Conservation (phyloP, 2,329 filamentous ascomycete species). For the Hypoxylon sp. region DNA sequence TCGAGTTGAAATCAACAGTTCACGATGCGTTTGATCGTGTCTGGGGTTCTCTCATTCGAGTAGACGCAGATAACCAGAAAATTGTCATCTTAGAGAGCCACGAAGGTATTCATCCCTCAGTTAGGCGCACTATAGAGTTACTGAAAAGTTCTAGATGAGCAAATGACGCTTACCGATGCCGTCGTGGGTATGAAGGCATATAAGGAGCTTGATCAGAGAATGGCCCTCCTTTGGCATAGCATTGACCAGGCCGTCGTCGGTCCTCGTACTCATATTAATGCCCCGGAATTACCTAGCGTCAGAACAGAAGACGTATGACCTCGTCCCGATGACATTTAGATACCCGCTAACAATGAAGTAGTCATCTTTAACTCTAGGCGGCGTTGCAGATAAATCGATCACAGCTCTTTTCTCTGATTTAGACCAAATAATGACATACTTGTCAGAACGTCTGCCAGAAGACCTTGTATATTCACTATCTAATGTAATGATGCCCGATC, state of each 20-base stretch:
- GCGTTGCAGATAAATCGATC: constrained; percentile 59
- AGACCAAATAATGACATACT: constrained; percentile 62
- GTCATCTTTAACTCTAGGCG: constrained; percentile 59
- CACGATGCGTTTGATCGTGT: constrained; percentile 73
- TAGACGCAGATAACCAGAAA: constrained; percentile 67
- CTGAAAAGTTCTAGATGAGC: constrained; percentile 57
- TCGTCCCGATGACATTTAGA: not conserved
- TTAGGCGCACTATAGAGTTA: not conserved
- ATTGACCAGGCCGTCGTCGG: constrained; percentile 71
- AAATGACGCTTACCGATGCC: constrained; percentile 65
- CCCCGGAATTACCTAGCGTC: constrained; percentile 55
- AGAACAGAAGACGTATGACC: constrained; percentile 55
- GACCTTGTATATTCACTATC: constrained; percentile 72
- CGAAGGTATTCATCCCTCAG: constrained; percentile 56
- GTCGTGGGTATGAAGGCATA: constrained; percentile 68
- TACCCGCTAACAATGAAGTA: constrained; percentile 45
- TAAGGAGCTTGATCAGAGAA: constrained; percentile 70
- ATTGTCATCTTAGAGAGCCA: constrained; percentile 67
- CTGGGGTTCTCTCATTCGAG: constrained; percentile 76
- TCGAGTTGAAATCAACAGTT: constrained; percentile 74
- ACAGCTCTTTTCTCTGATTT: constrained; percentile 67
- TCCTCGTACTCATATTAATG: constrained; percentile 65
- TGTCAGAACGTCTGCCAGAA: constrained; percentile 64
- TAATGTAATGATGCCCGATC: constrained; percentile 74
- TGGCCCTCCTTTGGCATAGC: constrained; percentile 71